Evolutionary conservation across 495 filamentous ascomycete species (phyloP), one percentile per base, ranked within the genome.

Genomic region (Xylaria telfairii): DNA sequence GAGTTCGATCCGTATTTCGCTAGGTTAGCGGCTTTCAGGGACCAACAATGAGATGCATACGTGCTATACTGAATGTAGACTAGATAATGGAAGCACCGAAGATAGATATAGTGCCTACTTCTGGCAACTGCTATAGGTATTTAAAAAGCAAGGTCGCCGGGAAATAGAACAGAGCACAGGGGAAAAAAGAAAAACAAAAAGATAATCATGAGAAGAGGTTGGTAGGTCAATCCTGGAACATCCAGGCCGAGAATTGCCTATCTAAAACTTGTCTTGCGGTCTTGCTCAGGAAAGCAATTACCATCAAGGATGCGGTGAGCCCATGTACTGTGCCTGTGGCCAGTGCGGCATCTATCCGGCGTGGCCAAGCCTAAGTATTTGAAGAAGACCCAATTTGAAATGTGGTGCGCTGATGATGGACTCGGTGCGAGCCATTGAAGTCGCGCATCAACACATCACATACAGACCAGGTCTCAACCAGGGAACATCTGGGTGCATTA

Each of bases 331-430:
- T 57, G 30, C 51, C 51, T 54, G 51, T 21, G n/a, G n/a, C 47
- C 47, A 24, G n/a, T 17, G 8, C 3, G 34, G 34, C 34, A 37
- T 37, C 15, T 19, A 32, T 32, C 7, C 37, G 32, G 32, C 37
- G 30, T n/a, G 17, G 54, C 54, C 54, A 8, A 59, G 17, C 17
- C 32, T 7, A 21, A 37, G n/a, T n/a, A 34, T 57, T 34, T 57
- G 30, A n/a, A n/a, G n/a, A n/a, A 37, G n/a, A 13, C n/a, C 32
- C 19, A 59, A 59, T 59, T 59, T 37, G 56, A 59, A 59, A 59
- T 59, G 32, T 37, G 19, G 19, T 32, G 30, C 28, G 56, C 56
- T 46, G 44, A 46, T 37, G 34, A 49, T 4, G 46, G 4, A n/a
- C 17, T n/a, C 46, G n/a, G 9, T 49, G 46, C 39, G 39, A 41